phyloP scores from a whole-genome alignment of 2,329 filamentous ascomycete genomes.

The Davidsoniella eucalypti region DNA sequence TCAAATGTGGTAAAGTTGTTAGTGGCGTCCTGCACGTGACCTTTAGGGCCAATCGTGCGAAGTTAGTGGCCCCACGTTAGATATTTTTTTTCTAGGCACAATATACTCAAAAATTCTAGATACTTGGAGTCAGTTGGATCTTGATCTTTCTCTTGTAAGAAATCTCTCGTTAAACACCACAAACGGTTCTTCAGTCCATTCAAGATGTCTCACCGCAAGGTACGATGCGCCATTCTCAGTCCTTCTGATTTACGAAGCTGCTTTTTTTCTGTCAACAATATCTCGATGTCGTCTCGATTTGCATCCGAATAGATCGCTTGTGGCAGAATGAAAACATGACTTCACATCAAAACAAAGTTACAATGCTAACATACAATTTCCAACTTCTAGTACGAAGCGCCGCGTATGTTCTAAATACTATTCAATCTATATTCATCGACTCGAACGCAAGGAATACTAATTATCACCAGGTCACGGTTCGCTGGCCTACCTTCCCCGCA shows the following conservation, averaged over 20 bases:
- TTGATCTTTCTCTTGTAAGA: slow-evolving; percentile 7
- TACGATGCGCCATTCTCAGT: slow-evolving; percentile 7
- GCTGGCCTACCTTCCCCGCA: slow-evolving; percentile 72
- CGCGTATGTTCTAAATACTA: slow-evolving; percentile 36
- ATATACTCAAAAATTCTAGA: slow-evolving; percentile 10
- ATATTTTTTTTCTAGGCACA: slow-evolving; percentile 1
- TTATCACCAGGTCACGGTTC: slow-evolving; percentile 50
- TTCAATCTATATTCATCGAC: not conserved
- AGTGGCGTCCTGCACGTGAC: slow-evolving; percentile 3
- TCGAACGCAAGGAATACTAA: slow-evolving; percentile 4
- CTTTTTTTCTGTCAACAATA: not conserved
- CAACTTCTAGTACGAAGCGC: slow-evolving; percentile 48
- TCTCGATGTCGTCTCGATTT: not conserved
- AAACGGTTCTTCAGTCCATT: slow-evolving; percentile 13
- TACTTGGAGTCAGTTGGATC: slow-evolving; percentile 8
- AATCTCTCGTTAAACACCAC: slow-evolving; percentile 10
- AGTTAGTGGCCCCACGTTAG: slow-evolving; percentile 5
- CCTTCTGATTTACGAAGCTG: not conserved
- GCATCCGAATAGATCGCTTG: too few species aligned
- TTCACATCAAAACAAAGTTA: not conserved
- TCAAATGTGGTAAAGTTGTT: not conserved
- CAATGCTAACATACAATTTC: slow-evolving; percentile 6
- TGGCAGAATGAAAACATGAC: not conserved
- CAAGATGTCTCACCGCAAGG: slow-evolving; percentile 15
- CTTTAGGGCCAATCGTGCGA: slow-evolving; percentile 6